Conservation (phyloP, 345 rosid genomes). For the Erodium maritimum region DNA sequence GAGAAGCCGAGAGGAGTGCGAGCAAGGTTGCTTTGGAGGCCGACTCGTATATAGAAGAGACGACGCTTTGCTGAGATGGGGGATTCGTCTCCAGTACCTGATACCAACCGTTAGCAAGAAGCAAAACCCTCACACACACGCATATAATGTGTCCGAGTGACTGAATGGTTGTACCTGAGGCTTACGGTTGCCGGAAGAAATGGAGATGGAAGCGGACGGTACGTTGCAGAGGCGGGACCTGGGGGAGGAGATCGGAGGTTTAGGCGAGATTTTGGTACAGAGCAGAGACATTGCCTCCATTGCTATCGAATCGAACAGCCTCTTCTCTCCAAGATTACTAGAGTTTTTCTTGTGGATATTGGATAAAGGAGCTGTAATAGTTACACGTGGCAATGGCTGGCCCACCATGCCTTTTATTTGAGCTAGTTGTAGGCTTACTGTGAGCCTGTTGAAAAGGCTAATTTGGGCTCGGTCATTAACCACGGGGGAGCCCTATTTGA, state of each 20-base stretch:
- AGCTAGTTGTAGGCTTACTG: background rate
- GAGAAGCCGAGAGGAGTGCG: slow-evolving; percentile 55
- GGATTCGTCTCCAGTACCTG: background rate
- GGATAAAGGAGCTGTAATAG: background rate
- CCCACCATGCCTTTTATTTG: background rate
- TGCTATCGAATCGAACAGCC: background rate
- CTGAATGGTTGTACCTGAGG: slow-evolving; percentile 13
- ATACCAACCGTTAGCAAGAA: background rate
- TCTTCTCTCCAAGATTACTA: too few relatives aligned
- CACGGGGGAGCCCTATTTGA: too few relatives aligned
- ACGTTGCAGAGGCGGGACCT: background rate
- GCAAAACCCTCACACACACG: background rate
- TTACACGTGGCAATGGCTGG: background rate
- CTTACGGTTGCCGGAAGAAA: slow-evolving; percentile 7
- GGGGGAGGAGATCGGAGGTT: slow-evolving; percentile 15
- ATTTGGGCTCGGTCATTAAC: too few relatives aligned
- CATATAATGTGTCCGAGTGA: background rate
- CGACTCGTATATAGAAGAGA: slow-evolving; percentile 23
- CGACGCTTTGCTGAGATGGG: background rate
- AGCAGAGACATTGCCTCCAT: slow-evolving; percentile 34
- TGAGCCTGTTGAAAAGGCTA: too few relatives aligned
- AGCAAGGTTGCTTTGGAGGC: slow-evolving; percentile 40
- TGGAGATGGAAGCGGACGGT: slow-evolving; percentile 14
- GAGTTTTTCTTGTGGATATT: background rate
- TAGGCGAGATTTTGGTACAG: slow-evolving; percentile 28